Evolutionary conservation across 768 basidiomycete species (phyloP), one percentile per base, ranked within the genome.

Genomic region (Tulasnella sp.): DNA sequence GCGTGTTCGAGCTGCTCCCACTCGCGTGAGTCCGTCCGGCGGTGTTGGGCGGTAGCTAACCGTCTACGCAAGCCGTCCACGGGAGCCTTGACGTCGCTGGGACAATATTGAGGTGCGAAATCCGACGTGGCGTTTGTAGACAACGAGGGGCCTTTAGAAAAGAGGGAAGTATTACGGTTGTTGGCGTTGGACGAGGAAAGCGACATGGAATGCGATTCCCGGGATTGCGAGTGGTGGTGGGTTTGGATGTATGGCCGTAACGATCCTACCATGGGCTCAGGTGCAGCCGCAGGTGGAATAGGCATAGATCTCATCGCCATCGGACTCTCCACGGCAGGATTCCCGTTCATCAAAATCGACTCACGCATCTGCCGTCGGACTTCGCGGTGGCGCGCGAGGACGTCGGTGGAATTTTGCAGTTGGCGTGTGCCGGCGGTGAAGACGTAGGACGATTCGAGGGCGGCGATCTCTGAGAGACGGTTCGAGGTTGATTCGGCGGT

Each of bases 121-220:
- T 46, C 45, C 2, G 45, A 46, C 2, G 45, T 46, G 11, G 45
- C 45, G 45, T 25, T 23, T 6, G 45, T 46, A 15, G 45, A 46
- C 25, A 46, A n/a, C 4, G 45, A 29, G 21, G 31, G 25, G 45
- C 12, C 12, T 29, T 46, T 46, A n/a, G 45, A 46, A 29, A 46
- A 46, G 25, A 46, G 17, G 43, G 43, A 15, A 11, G 45, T 46
- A 15, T 46, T 23, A 12, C 45, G 25, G 17, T n/a, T n/a, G n/a
- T n/a, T n/a, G n/a, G 45, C 31, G 21, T 25, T 25, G 23, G 45
- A 46, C 45, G 45, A 46, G 25, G 45, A 29, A 15, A 46, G 6
- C 45, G 45, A 46, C 45, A 46, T 46, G 45, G 45, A 25, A 15
- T 46, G 45, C 15, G 45, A 46, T 27, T 46, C 45, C 15, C 45